Evolutionary conservation across 2,329 filamentous ascomycete genomes (phyloP).

Genomic region (Trichoderma koningiopsis): DNA sequence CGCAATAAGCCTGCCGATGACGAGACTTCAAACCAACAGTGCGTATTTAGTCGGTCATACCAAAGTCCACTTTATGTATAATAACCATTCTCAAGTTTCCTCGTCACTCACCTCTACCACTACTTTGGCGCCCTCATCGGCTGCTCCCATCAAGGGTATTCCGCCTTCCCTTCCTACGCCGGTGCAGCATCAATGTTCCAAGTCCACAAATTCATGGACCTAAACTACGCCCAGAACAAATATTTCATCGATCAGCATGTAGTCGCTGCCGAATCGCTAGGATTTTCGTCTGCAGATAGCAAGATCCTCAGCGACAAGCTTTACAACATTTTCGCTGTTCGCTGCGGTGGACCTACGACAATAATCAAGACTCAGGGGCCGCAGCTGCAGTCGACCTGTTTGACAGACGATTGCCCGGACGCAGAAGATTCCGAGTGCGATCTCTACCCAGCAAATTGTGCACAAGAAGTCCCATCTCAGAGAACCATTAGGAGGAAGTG

Average conservation of each 20-base stretch:
- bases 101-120: conserved; percentile 63
- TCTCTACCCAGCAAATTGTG: conserved; percentile 41
- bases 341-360: conserved; percentile 50
- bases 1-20: conserved; percentile 57
- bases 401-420: conserved; percentile 50
- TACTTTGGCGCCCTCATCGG: conserved; percentile 62
- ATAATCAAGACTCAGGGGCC: conserved; percentile 49
- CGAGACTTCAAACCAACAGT: conserved; percentile 58
- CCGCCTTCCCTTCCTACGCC: conserved; percentile 53
- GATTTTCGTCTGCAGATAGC: conserved; percentile 57
- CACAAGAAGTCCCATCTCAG: not conserved
- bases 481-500: not conserved
- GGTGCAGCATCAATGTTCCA: conserved; percentile 52
- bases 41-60: conserved; percentile 31
- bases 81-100: conserved; percentile 43
- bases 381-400: conserved; percentile 60
- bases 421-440: conserved; percentile 50
- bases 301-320: conserved; percentile 52
- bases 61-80: not conserved
- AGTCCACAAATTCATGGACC: conserved; percentile 63
- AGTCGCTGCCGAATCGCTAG: conserved; percentile 58
- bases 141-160: conserved; percentile 53
- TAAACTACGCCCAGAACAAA: conserved; percentile 52
- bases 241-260: conserved; percentile 64
- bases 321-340: conserved; percentile 52